Percentiles rank a stretch among this genome's conserved stretches.
These are phyloP conservation scores for Chloris gayana DNA, from an alignment of 176 grass and related monocot species.

Conservation along the genomic window DNA sequence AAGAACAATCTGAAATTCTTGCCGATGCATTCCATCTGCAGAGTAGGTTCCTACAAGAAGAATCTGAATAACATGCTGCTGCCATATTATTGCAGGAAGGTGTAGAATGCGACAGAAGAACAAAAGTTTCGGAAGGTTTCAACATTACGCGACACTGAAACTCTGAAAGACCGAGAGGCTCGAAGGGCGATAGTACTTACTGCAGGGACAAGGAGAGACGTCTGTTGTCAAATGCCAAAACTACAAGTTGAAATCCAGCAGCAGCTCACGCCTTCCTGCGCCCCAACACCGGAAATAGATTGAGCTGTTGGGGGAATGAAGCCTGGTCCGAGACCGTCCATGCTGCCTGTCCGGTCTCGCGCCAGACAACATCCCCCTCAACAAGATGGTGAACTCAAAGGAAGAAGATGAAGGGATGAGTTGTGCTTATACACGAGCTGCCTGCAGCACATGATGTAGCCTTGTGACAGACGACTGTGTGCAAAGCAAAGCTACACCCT, in stretches of 20 bases:
- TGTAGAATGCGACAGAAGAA: background rate
- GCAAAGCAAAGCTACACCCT: background rate
- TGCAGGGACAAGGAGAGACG: background rate
- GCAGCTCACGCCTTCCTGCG: background rate
- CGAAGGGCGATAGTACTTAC: constrained; percentile 14
- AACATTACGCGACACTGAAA: background rate
- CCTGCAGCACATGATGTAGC: constrained; percentile 27
- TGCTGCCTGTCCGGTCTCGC: constrained; percentile 43
- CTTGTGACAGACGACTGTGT: constrained; percentile 22
- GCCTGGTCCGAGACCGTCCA: constrained; percentile 83
- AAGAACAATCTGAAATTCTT: background rate
- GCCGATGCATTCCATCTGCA: background rate
- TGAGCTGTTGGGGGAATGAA: constrained; percentile 84
- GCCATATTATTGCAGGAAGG: background rate
- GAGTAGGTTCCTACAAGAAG: background rate
- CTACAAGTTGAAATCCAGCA: background rate
- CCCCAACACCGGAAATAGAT: background rate
- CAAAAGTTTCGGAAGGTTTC: background rate
- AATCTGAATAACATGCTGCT: too few relatives aligned
- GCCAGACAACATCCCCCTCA: constrained; percentile 88
- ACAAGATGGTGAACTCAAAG: constrained; percentile 34
- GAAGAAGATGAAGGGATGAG: background rate
- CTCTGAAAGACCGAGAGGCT: background rate
- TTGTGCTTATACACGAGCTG: background rate
- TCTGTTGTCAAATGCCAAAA: background rate